A percentile compares a stretch with the other conserved stretches of the same genome.
phyloP scores from a whole-genome alignment of 768 basidiomycete genomes.

The Boletellus ananas region DNA sequence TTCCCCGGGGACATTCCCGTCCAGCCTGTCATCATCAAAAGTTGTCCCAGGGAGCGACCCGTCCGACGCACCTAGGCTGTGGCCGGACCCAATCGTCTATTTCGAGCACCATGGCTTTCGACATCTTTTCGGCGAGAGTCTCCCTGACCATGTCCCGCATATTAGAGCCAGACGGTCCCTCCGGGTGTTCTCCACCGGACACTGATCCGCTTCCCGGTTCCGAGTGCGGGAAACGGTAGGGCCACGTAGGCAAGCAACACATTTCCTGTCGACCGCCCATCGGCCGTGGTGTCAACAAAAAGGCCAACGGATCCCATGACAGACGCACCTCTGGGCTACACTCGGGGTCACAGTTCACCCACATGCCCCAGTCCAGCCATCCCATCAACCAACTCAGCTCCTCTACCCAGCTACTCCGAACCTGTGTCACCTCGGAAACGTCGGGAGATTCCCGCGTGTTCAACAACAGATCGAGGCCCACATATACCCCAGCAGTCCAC shows the following conservation, averaged over 20 bases:
- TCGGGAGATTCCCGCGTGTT: background rate
- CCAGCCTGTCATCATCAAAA: too few relatives aligned
- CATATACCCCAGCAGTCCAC: slow-evolving; percentile 20
- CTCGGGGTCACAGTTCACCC: slow-evolving; percentile 43
- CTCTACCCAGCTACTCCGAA: slow-evolving; percentile 31
- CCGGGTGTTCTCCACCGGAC: too few relatives aligned
- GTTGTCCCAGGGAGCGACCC: too few relatives aligned
- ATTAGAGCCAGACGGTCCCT: too few relatives aligned
- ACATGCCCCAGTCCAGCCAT: slow-evolving; percentile 50
- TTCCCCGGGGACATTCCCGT: too few relatives aligned
- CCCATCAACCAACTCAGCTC: slow-evolving; percentile 35
- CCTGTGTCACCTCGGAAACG: background rate
- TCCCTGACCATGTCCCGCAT: too few relatives aligned
- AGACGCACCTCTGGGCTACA: slow-evolving; percentile 41
- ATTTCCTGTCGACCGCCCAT: background rate
- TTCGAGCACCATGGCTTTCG: too few relatives aligned
- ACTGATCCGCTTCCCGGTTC: too few relatives aligned
- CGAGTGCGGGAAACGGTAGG: background rate
- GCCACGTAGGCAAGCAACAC: background rate
- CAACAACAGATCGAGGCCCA: slow-evolving; percentile 2
- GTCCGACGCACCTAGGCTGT: too few relatives aligned
- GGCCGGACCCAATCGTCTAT: too few relatives aligned
- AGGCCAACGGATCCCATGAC: background rate
- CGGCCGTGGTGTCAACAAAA: too few relatives aligned
- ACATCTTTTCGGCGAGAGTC: too few relatives aligned